phyloP scores from a whole-genome alignment of 352 stramenopile species.

The Globisporangium ultimum region DNA sequence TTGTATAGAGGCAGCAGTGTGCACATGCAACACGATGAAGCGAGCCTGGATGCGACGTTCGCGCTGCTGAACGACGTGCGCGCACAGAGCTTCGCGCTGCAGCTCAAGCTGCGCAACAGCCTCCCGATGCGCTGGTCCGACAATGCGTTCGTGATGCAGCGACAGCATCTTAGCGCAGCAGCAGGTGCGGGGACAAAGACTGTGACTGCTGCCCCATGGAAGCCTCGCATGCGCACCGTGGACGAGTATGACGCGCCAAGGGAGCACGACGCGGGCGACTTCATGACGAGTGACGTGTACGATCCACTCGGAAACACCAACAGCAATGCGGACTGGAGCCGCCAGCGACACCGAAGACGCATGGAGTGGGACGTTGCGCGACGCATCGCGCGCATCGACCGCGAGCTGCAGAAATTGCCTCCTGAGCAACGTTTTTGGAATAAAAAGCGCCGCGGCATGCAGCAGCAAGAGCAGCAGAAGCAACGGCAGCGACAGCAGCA shows the following conservation, averaged over 20 bases:
- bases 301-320: too few relatives aligned
- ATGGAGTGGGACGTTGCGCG: slow-evolving; percentile 73
- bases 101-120: slow-evolving; percentile 39
- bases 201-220: background rate
- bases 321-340: slow-evolving; percentile 10
- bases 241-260: too few relatives aligned
- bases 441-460: slow-evolving; percentile 12
- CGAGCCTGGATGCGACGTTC: slow-evolving; percentile 42
- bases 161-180: slow-evolving; percentile 1
- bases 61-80: slow-evolving; percentile 52
- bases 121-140: slow-evolving; percentile 52
- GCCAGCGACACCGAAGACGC: slow-evolving; percentile 29
- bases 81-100: slow-evolving; percentile 41
- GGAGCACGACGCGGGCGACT: too few relatives aligned
- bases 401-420: slow-evolving; percentile 48
- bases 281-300: too few relatives aligned
- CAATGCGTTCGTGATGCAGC: slow-evolving; percentile 45
- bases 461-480: slow-evolving; percentile 18
- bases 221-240: background rate
- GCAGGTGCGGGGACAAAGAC: background rate
- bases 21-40: too few relatives aligned
- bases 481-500: background rate
- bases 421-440: slow-evolving; percentile 57
- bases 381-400: slow-evolving; percentile 64
- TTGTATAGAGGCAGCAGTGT: background rate